Evolutionary conservation across 2,329 filamentous ascomycete species (phyloP), one percentile per base, ranked within the genome.

Genomic region (Alternaria ventricosa): DNA sequence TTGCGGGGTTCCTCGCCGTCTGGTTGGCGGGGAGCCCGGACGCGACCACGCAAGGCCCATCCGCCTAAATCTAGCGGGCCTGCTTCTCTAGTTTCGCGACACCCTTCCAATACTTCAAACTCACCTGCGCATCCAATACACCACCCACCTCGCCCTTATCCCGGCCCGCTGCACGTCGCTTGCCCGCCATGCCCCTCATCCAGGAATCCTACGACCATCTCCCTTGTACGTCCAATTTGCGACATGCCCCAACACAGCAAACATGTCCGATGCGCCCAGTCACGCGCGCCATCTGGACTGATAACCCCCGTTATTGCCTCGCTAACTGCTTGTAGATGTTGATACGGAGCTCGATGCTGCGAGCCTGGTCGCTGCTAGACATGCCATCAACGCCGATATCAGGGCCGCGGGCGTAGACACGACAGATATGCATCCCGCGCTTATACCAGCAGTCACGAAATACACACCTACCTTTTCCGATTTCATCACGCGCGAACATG

Each of bases 161-260:
- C 33, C 33, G 36, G 36, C 36, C 36, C 36, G 36, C 59, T 61
- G 64, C 61, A 63, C 23, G 22, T 47, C 66, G 23, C 60, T 59
- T 47, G 41, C 65, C 36, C 82, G 43, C 76, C 67, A 92, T 92
- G 90, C 87, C 90, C 66, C 84, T 91, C 63, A 88, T 90, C 66
- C 87, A 87, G 67, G 87, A 88, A 78, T 87, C 90, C 65, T 90
- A 94, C 82, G 92, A 96, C 77, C 93, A 91, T 22, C 88, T 96
- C 22, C 92, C 92, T 53, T 95, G 92, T 94, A 87, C 70, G 87
- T 74, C 25, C 33, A 64, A 64, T 69, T 44, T 70, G 28, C 49
- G 18, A 13, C 61, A 63, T 23, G 45, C 36, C 33, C 33, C 33
- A 36, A 63, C 64, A 53, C 75, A 85, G 89, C 64, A 88, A 41